Evolutionary conservation across 441 rosid species (phyloP).

Genomic region (Erodium moschatum): DNA sequence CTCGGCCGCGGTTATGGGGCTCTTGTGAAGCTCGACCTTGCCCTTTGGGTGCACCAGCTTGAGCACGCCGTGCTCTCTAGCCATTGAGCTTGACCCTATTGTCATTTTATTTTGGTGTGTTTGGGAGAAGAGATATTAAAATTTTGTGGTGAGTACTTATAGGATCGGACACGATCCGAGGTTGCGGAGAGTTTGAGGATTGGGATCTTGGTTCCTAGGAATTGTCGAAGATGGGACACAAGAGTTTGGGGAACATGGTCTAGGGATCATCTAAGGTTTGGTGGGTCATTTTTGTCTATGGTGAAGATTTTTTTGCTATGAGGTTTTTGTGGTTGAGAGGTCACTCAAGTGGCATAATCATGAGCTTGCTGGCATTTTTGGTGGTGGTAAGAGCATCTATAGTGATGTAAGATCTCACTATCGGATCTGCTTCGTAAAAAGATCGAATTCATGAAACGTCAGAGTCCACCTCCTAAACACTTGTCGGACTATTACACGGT

Average conservation of each 20-base stretch:
- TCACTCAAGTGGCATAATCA: not conserved
- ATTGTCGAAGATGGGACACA: not conserved
- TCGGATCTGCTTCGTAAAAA: too few species aligned
- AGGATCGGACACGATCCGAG: not conserved
- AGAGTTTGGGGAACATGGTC: not conserved
- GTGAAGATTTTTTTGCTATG: not conserved
- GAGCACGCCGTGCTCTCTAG: constrained; percentile 19
- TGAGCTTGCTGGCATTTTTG: not conserved
- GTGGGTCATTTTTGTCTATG: not conserved
- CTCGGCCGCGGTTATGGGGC: constrained; percentile 27
- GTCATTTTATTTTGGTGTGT: not conserved
- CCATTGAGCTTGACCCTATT: not conserved
- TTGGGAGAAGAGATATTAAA: not conserved
- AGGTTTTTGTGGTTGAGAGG: not conserved
- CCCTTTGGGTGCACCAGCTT: constrained; percentile 39
- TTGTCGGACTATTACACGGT: too few species aligned
- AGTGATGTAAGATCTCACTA: too few species aligned
- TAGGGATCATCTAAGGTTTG: not conserved
- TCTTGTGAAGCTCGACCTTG: constrained; percentile 22
- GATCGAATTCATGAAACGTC: too few species aligned
- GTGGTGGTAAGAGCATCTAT: too few species aligned
- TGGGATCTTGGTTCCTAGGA: not conserved
- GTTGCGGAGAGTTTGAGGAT: not conserved
- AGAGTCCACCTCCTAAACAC: too few species aligned
- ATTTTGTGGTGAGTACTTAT: not conserved